phyloP scores from a whole-genome alignment of 805 yeast species.

The Jamesozyma rosinii region DNA sequence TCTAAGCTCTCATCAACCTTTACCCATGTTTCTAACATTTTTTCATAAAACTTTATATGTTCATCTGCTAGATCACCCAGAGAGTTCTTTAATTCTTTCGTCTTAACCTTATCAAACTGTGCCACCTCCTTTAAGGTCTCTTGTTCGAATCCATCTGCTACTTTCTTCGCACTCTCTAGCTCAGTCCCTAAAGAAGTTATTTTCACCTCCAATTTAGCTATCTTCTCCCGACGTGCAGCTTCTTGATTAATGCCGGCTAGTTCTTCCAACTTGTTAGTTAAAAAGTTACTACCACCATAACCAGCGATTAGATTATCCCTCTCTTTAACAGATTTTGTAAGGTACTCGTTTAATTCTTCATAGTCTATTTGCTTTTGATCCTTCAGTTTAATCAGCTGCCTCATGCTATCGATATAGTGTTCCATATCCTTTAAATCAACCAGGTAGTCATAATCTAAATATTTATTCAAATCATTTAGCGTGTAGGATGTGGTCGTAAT shows the following conservation, averaged over 20 bases:
- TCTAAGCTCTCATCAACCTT: conserved; percentile 37
- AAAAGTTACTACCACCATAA: conserved; percentile 43
- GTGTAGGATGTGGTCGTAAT: conserved; percentile 37
- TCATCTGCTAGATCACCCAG: conserved; percentile 65
- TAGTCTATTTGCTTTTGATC: conserved; percentile 88
- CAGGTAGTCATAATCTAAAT: conserved; percentile 69
- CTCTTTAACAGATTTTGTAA: conserved; percentile 62
- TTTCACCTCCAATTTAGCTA: conserved; percentile 41
- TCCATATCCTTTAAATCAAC: conserved; percentile 81
- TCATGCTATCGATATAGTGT: conserved; percentile 60
- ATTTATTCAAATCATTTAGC: conserved; percentile 36
- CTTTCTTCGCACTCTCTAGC: conserved; percentile 40
- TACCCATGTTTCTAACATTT: conserved; percentile 63
- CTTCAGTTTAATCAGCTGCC: conserved; percentile 65
- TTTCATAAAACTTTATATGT: conserved; percentile 64
- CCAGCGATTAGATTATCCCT: conserved; percentile 45
- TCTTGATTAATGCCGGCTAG: conserved; percentile 56
- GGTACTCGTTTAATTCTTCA: conserved; percentile 75
- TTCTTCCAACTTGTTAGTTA: conserved; percentile 51
- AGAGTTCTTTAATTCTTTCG: conserved; percentile 64
- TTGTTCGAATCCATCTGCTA: conserved; percentile 47
- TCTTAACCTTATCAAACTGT: conserved; percentile 71
- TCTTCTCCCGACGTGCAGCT: conserved; percentile 42
- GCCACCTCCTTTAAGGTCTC: conserved; percentile 48
- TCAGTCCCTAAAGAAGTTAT: conserved; percentile 43